These are phyloP conservation scores for Pseudozyma sp. DNA, from an alignment of 1,284 basidiomycete species.

Conservation along the genomic window DNA sequence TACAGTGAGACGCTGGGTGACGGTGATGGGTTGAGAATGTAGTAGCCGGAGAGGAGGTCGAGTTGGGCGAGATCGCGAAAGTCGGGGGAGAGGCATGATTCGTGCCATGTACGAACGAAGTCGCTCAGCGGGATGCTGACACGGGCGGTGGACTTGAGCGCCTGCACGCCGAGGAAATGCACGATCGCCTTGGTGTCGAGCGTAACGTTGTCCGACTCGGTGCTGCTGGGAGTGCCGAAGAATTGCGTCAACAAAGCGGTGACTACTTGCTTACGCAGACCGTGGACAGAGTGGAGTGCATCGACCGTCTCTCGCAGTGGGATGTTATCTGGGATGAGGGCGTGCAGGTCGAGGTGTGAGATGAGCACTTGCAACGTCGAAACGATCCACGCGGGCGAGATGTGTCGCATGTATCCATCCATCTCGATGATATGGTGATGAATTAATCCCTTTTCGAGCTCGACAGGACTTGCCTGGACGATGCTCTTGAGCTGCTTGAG, in stretches of 20 bases:
- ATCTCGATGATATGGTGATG: conserved; percentile 54
- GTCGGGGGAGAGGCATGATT: conserved; percentile 24
- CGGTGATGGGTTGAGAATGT: conserved; percentile 54
- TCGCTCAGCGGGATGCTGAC: conserved; percentile 29
- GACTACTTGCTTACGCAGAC: conserved; percentile 41
- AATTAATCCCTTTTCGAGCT: conserved; percentile 50
- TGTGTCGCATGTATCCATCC: conserved; percentile 57
- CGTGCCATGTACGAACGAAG: conserved; percentile 36
- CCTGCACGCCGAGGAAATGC: conserved; percentile 51
- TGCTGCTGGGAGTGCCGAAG: conserved; percentile 44
- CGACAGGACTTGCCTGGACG: conserved; percentile 61
- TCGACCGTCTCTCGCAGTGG: conserved; percentile 46
- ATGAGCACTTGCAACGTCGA: conserved; percentile 49
- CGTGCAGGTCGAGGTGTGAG: conserved; percentile 56
- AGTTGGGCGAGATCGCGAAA: conserved; percentile 22
- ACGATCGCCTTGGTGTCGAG: conserved; percentile 44
- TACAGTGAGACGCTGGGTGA: conserved; percentile 26
- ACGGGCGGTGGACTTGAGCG: conserved; percentile 39
- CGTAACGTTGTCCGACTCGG: conserved; percentile 6
- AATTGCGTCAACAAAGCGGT: conserved; percentile 51
- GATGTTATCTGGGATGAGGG: conserved; percentile 49
- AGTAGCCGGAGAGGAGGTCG: conserved; percentile 36
- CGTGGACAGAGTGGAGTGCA: conserved; percentile 36
- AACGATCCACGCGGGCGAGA: conserved; percentile 42
- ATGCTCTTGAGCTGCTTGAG: conserved; percentile 57